These are phyloP conservation scores for Metschnikowia santaceciliae DNA, from an alignment of 805 yeast genomes.

Conservation along the genomic window DNA sequence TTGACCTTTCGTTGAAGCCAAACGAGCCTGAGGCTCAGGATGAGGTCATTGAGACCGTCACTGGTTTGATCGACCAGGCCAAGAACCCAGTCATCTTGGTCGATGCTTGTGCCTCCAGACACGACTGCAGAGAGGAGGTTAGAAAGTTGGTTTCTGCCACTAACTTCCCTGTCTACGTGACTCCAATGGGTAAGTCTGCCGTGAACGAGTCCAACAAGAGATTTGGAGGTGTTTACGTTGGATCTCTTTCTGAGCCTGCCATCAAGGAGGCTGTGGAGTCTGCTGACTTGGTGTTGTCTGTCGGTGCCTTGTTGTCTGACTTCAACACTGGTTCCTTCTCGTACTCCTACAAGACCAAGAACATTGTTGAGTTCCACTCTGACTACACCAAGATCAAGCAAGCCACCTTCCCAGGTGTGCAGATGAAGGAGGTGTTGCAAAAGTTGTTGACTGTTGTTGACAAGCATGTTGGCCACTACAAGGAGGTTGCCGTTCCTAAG, in stretches of 20 bases:
- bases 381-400: slow-evolving; percentile 66
- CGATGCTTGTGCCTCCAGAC: slow-evolving; percentile 86
- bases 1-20: slow-evolving; percentile 54
- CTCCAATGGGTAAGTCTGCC: slow-evolving; percentile 88
- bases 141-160: slow-evolving; percentile 58
- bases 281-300: slow-evolving; percentile 70
- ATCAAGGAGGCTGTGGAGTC: slow-evolving; percentile 69
- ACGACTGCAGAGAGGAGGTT: slow-evolving; percentile 63
- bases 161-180: slow-evolving; percentile 76
- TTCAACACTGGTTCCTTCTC: slow-evolving; percentile 89
- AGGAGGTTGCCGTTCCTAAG: slow-evolving; percentile 54
- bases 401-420: slow-evolving; percentile 69
- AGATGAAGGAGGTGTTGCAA: slow-evolving; percentile 51
- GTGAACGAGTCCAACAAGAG: slow-evolving; percentile 56
- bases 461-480: slow-evolving; percentile 39
- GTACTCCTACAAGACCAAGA: slow-evolving; percentile 68
- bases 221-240: slow-evolving; percentile 83
- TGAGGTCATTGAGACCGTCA: slow-evolving; percentile 53
- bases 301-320: slow-evolving; percentile 82
- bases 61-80: slow-evolving; percentile 52
- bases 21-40: slow-evolving; percentile 60
- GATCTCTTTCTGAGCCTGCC: slow-evolving; percentile 70
- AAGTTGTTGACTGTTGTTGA: slow-evolving; percentile 32
- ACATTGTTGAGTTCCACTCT: slow-evolving; percentile 75
- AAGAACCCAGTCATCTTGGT: slow-evolving; percentile 71